These are phyloP conservation scores for Rhodosporidiobolus odoratus DNA, from an alignment of 768 basidiomycete genomes.

Conservation along the genomic window DNA sequence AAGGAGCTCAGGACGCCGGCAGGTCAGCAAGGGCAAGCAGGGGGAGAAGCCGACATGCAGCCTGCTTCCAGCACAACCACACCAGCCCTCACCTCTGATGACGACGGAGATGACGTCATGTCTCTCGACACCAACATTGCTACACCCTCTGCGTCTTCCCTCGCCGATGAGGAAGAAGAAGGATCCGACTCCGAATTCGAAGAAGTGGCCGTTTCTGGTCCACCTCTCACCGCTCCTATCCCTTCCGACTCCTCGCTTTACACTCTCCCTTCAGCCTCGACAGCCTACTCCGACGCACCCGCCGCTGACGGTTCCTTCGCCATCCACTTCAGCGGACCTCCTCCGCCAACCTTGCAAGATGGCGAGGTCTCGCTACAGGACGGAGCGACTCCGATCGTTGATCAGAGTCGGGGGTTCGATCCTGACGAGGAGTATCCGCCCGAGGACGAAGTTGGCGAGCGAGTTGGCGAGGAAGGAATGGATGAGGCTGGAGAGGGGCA, in stretches of 20 bases:
- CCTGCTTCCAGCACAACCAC: background rate
- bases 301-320: conserved; percentile 14
- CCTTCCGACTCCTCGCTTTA: background rate
- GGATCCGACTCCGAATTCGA: conserved; percentile 30
- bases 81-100: conserved; percentile 4
- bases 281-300: conserved; percentile 1
- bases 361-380: conserved; percentile 7
- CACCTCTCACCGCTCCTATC: background rate
- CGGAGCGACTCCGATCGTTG: conserved; percentile 14
- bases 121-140: conserved; percentile 4
- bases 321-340: conserved; percentile 19
- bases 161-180: conserved; percentile 11
- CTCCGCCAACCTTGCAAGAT: conserved; percentile 19
- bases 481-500: background rate
- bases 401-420: conserved; percentile 20
- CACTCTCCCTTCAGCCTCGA: background rate
- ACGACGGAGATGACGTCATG: conserved; percentile 14
- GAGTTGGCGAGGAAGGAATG: background rate
- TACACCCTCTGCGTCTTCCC: background rate
- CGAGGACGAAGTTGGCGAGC: conserved; percentile 8
- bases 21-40: background rate
- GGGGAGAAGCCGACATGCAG: background rate
- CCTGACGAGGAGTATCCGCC: conserved; percentile 25
- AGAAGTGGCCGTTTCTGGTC: background rate
- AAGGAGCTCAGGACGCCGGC: background rate